Conservation (phyloP, 768 basidiomycete genomes). For the Paxillus ammoniavirescens region DNA sequence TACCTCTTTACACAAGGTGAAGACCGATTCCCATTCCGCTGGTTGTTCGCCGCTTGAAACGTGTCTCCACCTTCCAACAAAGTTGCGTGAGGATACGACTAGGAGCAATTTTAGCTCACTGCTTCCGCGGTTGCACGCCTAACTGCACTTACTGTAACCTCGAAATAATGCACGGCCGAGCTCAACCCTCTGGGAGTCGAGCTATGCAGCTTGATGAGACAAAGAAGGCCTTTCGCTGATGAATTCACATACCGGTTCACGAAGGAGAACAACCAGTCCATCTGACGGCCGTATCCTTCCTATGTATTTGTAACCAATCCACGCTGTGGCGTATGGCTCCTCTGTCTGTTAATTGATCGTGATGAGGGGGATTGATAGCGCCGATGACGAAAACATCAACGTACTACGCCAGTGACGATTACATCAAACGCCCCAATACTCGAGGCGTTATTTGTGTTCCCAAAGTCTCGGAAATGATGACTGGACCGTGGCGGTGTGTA, state of each 20-base stretch:
- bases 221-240: not conserved
- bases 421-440: conserved; percentile 38
- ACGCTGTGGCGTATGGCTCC: conserved; percentile 44
- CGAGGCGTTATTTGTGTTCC: conserved; percentile 12
- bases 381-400: conserved; percentile 13
- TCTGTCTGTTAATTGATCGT: conserved; percentile 39
- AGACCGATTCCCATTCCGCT: conserved; percentile 50
- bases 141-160: conserved; percentile 42
- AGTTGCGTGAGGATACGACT: conserved; percentile 52
- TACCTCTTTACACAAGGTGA: conserved; percentile 46
- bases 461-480: conserved; percentile 9
- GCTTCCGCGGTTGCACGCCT: not conserved
- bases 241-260: conserved; percentile 45
- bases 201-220: conserved; percentile 12
- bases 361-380: not conserved
- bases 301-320: conserved; percentile 55
- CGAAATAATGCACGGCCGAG: conserved; percentile 41
- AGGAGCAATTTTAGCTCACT: conserved; percentile 9
- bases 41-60: conserved; percentile 32
- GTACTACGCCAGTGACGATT: conserved; percentile 52
- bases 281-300: conserved; percentile 60
- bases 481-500: conserved; percentile 39
- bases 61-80: conserved; percentile 48
- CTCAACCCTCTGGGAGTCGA: conserved; percentile 24
- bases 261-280: conserved; percentile 53